Conservation (phyloP, 441 rosid genomes). For the Mallotus repandus region DNA sequence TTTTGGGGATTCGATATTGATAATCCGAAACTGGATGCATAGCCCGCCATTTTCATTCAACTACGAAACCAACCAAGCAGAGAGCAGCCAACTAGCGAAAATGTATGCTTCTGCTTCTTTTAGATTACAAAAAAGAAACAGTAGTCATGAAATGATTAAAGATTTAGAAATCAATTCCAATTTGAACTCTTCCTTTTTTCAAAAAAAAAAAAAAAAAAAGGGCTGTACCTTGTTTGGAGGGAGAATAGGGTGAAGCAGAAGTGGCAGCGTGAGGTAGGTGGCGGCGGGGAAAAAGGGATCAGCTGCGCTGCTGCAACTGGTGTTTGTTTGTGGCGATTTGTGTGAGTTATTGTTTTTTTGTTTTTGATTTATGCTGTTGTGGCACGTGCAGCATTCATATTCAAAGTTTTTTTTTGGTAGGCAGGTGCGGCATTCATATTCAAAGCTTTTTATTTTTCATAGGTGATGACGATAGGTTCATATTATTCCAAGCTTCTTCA, state of each 20-base stretch:
- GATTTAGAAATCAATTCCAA: background rate
- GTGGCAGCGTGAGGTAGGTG: background rate
- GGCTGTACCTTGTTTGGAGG: conserved; percentile 2
- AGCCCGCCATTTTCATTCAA: conserved; percentile 33
- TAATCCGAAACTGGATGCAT: conserved; percentile 35
- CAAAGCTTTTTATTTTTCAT: too few species aligned
- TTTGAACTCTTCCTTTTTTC: background rate
- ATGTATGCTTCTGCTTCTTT: background rate
- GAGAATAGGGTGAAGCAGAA: background rate
- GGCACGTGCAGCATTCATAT: background rate
- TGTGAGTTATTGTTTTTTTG: background rate
- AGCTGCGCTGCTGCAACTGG: background rate
- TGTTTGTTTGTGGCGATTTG: background rate
- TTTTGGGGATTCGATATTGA: conserved; percentile 30
- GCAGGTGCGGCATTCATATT: background rate
- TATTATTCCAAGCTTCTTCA: too few species aligned
- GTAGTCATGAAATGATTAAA: background rate
- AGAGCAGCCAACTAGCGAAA: conserved; percentile 38
- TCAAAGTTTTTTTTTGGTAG: too few species aligned
- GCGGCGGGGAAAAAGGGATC: conserved; percentile 1
- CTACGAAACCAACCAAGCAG: background rate
- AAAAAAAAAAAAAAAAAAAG: background rate
- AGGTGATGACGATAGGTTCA: too few species aligned
- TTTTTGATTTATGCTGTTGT: background rate
- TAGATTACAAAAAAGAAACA: too few species aligned